Evolutionary conservation across 2,329 filamentous ascomycete species (phyloP), one percentile per base, ranked within the genome.

Genomic region (Epichloe hybrida): DNA sequence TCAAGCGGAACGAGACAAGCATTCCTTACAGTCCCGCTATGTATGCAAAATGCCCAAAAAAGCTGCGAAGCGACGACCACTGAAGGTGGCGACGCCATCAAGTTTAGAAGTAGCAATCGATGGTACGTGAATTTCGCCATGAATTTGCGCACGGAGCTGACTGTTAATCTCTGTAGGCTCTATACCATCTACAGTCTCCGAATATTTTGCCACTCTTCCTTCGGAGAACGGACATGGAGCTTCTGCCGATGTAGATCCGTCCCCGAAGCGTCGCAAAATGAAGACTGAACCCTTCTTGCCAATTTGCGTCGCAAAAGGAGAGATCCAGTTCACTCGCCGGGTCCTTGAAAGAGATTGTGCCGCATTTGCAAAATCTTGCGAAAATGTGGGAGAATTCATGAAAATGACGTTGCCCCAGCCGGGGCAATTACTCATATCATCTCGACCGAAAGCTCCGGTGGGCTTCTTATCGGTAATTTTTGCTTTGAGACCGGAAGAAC

Each of bases 181-280:
- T 17, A 49, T 66, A 3, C 61, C 64, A 8, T 45, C 48, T 1
- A 47, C 42, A 7, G 48, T 66, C 11, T 50, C 61, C 17, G 53
- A 61, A 11, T 52, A 50, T 41, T 46, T 66, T 9, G 46, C 56
- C 3, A 42, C 38, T 23, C 37, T 67, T 15, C 55, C 59, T 31
- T 56, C 52, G 20, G 44, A 39, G 15, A 51, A 56, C 27, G 40
- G 43, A 17, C 39, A 48, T 17, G 54, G 55, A 7, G 44, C 15
- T 35, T 8, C 34, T 37, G 31, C 50, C 11, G 46, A 56, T 15
- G 44, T 48, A 7, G 57, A 57, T n/a, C 58, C 56, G 17, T 55
- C 61, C 15, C 20, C 52, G 4, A 68, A 68, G 57, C 64, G 65
- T 46, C 64, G 59, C 46, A 68, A 63, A 57, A 54, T 58, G 12